phyloP scores from a whole-genome alignment of 768 basidiomycete species.

The Sistotremastrum niveocremeum region DNA sequence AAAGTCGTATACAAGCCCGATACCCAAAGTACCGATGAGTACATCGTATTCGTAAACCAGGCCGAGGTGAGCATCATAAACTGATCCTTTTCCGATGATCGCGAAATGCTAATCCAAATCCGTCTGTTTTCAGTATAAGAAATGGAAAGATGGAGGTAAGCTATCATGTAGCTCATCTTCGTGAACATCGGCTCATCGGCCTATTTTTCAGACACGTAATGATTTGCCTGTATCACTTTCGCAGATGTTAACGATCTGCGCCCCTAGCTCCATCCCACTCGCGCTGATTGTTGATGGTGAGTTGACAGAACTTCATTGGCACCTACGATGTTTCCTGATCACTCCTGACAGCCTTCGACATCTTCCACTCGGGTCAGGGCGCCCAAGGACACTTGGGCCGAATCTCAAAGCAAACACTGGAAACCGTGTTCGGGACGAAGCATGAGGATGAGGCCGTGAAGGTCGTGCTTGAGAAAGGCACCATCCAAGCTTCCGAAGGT shows the following conservation, averaged over 20 bases:
- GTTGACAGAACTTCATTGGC: constrained; percentile 14
- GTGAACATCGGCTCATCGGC: constrained; percentile 8
- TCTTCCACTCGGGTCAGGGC: constrained; percentile 63
- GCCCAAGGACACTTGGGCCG: constrained; percentile 61
- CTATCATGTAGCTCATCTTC: constrained; percentile 8
- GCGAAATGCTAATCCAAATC: constrained; percentile 3
- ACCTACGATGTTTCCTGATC: not conserved
- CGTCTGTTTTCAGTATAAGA: constrained; percentile 39
- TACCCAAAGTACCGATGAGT: constrained; percentile 59
- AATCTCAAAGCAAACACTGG: constrained; percentile 76
- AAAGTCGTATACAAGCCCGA: constrained; percentile 76
- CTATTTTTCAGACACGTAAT: constrained; percentile 50
- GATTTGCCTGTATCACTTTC: constrained; percentile 5
- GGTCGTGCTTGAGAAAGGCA: constrained; percentile 50
- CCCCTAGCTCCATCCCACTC: constrained; percentile 48
- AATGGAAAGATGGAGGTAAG: constrained; percentile 72
- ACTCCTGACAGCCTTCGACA: constrained; percentile 41
- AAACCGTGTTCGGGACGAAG: constrained; percentile 50
- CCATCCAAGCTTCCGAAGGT: constrained; percentile 37
- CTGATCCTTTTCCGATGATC: constrained; percentile 1
- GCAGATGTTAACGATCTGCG: constrained; percentile 7
- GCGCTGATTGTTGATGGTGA: constrained; percentile 72
- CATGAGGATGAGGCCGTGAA: constrained; percentile 53
- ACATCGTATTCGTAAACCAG: constrained; percentile 51
- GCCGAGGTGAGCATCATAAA: constrained; percentile 42